Base-by-base conservation (phyloP, 225 moss, liverwort and hornwort genomes). In the Physcomitrium patens region DNA sequence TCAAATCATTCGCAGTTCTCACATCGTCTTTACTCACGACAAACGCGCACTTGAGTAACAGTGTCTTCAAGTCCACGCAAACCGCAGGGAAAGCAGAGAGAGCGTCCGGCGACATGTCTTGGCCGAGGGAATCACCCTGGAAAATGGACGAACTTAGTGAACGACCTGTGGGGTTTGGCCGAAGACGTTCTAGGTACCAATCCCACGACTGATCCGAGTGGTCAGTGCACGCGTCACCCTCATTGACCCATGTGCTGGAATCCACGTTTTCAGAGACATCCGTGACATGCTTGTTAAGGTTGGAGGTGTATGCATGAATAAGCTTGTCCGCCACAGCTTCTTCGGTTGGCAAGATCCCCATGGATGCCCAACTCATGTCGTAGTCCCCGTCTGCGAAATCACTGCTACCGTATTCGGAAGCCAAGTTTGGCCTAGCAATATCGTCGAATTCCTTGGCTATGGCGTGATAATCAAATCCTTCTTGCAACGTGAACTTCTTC, bases 1-100 rank as follows among this genome's bases (percentile, higher is more conserved):
- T 82, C 70, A 95, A 81, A 69, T 87, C 84, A 68, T 85, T 89
- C 19, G 95, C 95, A 70, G 75, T 72, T 82, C 74, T 77, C 22
- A 86, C 87, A 57, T 93, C 89, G 58, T 91, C 95, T 48, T 85
- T 80, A 66, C 86, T 88, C 10, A 95, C 86, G 2, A 77, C 93
- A 49, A 89, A 85, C 26, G 95, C 95, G 57, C 93, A 95, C 84
- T 81, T 81, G 22, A 86, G 44, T 12, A 86, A 83, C 49, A 86
- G 60, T 0, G 41, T 75, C 59, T 71, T 80, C 42, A 86, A 64
- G 78, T 86, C 86, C 20, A 86, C 80, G 72, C 80, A 80, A 65
- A 80, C 80, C n/a, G 78, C 43, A 60, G 72, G 52, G 12, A 71
- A 71, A 63, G 69, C 9, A 27, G 84, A 63, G 64, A 75, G 77